phyloP scores from a whole-genome alignment of 2,329 filamentous ascomycete genomes.

The Cercospora zeina region DNA sequence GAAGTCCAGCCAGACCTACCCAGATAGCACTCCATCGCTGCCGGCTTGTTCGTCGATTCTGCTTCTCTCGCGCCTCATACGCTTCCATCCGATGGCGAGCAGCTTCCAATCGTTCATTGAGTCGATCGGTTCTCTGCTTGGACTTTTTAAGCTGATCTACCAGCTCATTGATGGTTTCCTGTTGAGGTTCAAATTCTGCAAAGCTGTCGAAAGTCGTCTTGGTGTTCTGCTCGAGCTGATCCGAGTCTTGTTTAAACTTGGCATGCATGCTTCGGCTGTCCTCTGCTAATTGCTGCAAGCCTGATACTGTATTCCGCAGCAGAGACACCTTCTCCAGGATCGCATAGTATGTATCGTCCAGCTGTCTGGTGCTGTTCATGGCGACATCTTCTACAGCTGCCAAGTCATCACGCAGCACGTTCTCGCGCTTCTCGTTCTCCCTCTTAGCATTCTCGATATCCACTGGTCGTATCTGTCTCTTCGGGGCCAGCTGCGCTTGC shows the following conservation, averaged over 20 bases:
- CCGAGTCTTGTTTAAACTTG: constrained; percentile 60
- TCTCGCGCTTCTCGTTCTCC: constrained; percentile 44
- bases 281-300: constrained; percentile 66
- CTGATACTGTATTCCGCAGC: constrained; percentile 64
- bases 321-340: constrained; percentile 67
- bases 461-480: constrained; percentile 40
- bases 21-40: constrained; percentile 37
- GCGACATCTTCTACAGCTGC: constrained; percentile 52
- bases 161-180: constrained; percentile 62
- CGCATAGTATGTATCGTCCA: constrained; percentile 74
- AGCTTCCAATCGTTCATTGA: constrained; percentile 64
- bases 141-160: constrained; percentile 62
- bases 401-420: constrained; percentile 45
- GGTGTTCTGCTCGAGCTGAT: constrained; percentile 61
- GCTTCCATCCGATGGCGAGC: constrained; percentile 65
- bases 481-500: constrained; percentile 25
- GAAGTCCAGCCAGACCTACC: constrained; percentile 30
- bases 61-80: constrained; percentile 66
- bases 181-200: constrained; percentile 64
- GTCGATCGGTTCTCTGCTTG: constrained; percentile 58
- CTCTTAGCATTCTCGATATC: constrained; percentile 45
- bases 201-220: constrained; percentile 61
- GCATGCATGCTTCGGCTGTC: constrained; percentile 52
- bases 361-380: constrained; percentile 63
- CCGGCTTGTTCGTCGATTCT: constrained; percentile 64